phyloP scores from a whole-genome alignment of 108 stramenopile species.

The Skeletonema grethae region DNA sequence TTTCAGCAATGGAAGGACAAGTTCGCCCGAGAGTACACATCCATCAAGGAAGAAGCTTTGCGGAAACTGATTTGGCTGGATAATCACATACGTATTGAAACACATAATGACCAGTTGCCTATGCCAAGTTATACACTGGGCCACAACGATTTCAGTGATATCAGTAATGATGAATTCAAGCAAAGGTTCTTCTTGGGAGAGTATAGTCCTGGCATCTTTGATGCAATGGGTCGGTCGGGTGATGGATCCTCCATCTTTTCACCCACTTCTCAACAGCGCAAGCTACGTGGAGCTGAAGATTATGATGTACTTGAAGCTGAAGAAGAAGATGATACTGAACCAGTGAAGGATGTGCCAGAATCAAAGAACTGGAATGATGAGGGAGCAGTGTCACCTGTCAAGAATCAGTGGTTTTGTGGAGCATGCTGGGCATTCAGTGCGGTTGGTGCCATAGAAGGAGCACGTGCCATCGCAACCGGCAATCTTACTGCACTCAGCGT shows the following conservation, averaged over 20 bases:
- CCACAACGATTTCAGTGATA: constrained; percentile 91
- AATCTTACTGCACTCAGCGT: constrained; percentile 84
- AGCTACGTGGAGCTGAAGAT: neutral
- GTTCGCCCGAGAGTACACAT: constrained; percentile 15
- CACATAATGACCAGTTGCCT: neutral
- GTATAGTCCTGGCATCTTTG: constrained; percentile 43
- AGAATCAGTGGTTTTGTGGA: constrained; percentile 88
- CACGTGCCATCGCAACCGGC: constrained; percentile 78
- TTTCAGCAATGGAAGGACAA: constrained; percentile 25
- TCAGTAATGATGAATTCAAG: constrained; percentile 87
- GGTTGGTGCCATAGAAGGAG: constrained; percentile 94
- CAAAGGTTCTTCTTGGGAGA: constrained; percentile 63
- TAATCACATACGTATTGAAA: constrained; percentile 25
- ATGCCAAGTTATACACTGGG: constrained; percentile 64
- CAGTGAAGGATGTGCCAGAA: constrained; percentile 54
- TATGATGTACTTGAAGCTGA: constrained; percentile 1
- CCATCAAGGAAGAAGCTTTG: constrained; percentile 15
- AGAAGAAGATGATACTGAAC: constrained; percentile 5
- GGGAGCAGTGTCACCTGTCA: constrained; percentile 92
- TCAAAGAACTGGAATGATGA: constrained; percentile 83
- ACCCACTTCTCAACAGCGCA: constrained; percentile 16
- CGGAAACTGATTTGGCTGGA: constrained; percentile 36
- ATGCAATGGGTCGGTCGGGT: neutral
- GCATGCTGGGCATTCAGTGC: constrained; percentile 95
- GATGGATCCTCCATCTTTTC: neutral